Percentiles rank a stretch among this genome's conserved stretches.
These are phyloP conservation scores for Inonotus hispidus DNA, from an alignment of 1,284 basidiomycete species.

Conservation along the genomic window DNA sequence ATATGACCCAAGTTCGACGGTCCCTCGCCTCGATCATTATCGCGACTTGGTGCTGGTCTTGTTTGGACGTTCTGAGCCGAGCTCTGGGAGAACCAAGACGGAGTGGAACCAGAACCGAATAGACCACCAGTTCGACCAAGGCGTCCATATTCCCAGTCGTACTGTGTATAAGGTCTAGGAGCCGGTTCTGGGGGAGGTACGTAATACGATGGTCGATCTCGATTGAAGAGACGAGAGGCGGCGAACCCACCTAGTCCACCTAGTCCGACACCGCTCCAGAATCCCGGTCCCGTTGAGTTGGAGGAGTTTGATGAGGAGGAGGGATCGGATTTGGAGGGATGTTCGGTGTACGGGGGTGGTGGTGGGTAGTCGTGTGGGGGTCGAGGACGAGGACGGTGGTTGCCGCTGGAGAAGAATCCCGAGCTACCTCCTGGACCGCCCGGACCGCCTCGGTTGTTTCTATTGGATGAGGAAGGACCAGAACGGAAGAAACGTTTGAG, in stretches of 20 bases:
- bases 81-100: not conserved
- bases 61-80: not conserved
- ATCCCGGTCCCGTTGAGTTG: not conserved
- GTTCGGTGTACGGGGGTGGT: slow-evolving; percentile 11
- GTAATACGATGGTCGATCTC: not conserved
- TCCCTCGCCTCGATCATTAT: not conserved
- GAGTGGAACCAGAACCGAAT: not conserved
- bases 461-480: not conserved
- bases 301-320: not conserved
- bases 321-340: not conserved
- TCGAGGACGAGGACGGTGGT: not conserved
- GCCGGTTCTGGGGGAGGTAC: not conserved
- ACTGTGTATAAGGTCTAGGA: not conserved
- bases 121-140: not conserved
- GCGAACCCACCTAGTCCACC: slow-evolving; percentile 11
- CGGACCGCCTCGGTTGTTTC: not conserved
- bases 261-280: slow-evolving; percentile 15
- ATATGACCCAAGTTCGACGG: slow-evolving; percentile 11
- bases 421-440: not conserved
- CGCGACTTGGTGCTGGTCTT: not conserved
- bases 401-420: no score
- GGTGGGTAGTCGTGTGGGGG: slow-evolving; percentile 7
- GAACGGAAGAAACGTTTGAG: not conserved
- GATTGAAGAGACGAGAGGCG: slow-evolving; percentile 4
- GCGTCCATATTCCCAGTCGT: slow-evolving; percentile 17